Evolutionary conservation across 2,329 filamentous ascomycete species (phyloP), one percentile per base, ranked within the genome.

Genomic region (Leptographium procerum): DNA sequence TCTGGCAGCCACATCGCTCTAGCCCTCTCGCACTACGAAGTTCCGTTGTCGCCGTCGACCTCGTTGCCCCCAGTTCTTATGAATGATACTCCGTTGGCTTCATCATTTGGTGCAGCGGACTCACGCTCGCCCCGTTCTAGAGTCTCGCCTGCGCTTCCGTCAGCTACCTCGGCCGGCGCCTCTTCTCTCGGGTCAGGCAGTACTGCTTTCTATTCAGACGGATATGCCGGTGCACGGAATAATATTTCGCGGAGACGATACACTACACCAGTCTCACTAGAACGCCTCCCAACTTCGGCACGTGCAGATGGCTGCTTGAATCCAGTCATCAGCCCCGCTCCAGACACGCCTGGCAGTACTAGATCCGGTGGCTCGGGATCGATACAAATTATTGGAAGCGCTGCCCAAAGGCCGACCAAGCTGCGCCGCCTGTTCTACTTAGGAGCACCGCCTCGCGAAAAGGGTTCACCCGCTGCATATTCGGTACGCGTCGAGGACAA

Each of bases 351-450:
- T 6, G 61, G 57, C 8, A 70, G 65, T 53, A 60, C 62, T 1
- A 61, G 57, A 13, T 69, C 68, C 2, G 68, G 68, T 28, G 62
- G 61, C 3, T 67, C 70, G 0, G 62, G 56, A 19, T 72, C 71
- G 1, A 60, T 66, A 2, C 59, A 69, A 52, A 74, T 69, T 56
- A 72, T 69, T n/a, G 67, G 69, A 1, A 71, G 66, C 54, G 68
- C 68, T 5, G 59, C 67, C 16, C 70, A 70, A 57, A 73, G 70
- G 45, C 68, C 68, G 1, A 69, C 68, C 57, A 74, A 70, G 59
- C 64, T 78, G 2, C 70, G 73, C 52, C 69, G 75, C 11, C 64
- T 78, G 31, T 63, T 78, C 16, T 73, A 69, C 59, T 61, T 74
- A 6, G 71, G 67, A 61, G 63, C 69, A 31, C 54, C 10, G 63